Evolutionary conservation across 805 yeast genomes (phyloP).

Genomic region (Yarrowia keelungensis): DNA sequence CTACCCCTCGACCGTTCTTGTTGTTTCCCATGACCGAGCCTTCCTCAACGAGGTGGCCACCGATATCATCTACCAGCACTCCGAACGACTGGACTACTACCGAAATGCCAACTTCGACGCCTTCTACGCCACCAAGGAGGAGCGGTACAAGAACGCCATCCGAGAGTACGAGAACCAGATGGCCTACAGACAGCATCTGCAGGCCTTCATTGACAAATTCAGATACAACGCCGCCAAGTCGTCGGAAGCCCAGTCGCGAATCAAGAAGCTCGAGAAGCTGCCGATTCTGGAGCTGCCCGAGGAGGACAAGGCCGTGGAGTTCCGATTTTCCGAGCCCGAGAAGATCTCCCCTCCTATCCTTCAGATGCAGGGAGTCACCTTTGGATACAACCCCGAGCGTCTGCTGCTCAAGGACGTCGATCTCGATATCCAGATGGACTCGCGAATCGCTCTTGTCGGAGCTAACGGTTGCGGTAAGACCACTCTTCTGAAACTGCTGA

Average conservation of each 20-base stretch:
- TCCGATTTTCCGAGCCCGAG: constrained; percentile 96
- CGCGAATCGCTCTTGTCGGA: constrained; percentile 96
- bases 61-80: constrained; percentile 96
- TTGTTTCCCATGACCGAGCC: constrained; percentile 97
- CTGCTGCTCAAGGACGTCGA: constrained; percentile 78
- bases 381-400: constrained; percentile 76
- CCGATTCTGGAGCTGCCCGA: constrained; percentile 94
- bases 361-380: constrained; percentile 83
- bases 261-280: constrained; percentile 92
- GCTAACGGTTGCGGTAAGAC: constrained; percentile 99
- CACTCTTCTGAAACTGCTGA: constrained; percentile 82
- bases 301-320: constrained; percentile 82
- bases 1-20: constrained; percentile 90
- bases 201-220: constrained; percentile 92
- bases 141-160: constrained; percentile 88
- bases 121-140: constrained; percentile 92
- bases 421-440: constrained; percentile 88
- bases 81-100: constrained; percentile 95
- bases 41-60: constrained; percentile 98
- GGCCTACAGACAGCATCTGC: constrained; percentile 94
- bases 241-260: constrained; percentile 96
- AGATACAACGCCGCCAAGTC: constrained; percentile 98
- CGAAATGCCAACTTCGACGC: constrained; percentile 88
- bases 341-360: constrained; percentile 90
- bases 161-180: constrained; percentile 97